Conservation (phyloP, 116 monocot genomes). For the Dioscorea cayenensis region DNA sequence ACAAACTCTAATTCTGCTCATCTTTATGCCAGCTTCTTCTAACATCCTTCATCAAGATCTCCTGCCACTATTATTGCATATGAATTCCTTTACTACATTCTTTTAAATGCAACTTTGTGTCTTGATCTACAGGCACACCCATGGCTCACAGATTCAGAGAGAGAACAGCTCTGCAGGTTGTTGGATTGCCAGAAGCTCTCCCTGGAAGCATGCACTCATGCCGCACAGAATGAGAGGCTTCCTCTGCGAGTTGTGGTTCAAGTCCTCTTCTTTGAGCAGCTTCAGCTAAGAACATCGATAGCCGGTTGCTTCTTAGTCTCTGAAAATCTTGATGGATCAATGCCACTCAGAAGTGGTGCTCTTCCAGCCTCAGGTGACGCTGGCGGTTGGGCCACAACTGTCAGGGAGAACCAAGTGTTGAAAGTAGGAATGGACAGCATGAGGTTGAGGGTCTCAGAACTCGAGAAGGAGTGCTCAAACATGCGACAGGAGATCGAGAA, state of each 20-base stretch:
- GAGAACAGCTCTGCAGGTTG: constrained; percentile 65
- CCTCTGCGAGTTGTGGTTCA: constrained; percentile 74
- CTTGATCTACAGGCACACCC: constrained; percentile 59
- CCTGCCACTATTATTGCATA: not conserved
- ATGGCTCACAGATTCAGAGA: constrained; percentile 58
- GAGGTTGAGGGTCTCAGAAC: constrained; percentile 57
- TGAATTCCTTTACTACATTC: not conserved
- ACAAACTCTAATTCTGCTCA: too few relatives aligned
- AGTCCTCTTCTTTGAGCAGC: constrained; percentile 95
- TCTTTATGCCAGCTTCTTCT: too few relatives aligned
- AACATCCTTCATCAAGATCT: too few relatives aligned
- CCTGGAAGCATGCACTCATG: constrained; percentile 90
- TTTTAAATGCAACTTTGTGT: not conserved
- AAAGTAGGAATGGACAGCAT: constrained; percentile 85
- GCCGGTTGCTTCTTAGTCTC: constrained; percentile 44
- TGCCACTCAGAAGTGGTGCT: constrained; percentile 35
- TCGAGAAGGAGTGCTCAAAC: constrained; percentile 69
- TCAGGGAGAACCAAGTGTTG: constrained; percentile 74
- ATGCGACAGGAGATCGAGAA: constrained; percentile 72
- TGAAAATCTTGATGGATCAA: constrained; percentile 38
- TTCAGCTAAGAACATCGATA: constrained; percentile 58
- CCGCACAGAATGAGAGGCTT: constrained; percentile 88
- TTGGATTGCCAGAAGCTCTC: constrained; percentile 96
- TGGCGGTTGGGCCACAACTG: constrained; percentile 46
- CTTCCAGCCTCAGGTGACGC: constrained; percentile 13